Conservation (phyloP, 345 rosid genomes). For the Pugionium cornutum region DNA sequence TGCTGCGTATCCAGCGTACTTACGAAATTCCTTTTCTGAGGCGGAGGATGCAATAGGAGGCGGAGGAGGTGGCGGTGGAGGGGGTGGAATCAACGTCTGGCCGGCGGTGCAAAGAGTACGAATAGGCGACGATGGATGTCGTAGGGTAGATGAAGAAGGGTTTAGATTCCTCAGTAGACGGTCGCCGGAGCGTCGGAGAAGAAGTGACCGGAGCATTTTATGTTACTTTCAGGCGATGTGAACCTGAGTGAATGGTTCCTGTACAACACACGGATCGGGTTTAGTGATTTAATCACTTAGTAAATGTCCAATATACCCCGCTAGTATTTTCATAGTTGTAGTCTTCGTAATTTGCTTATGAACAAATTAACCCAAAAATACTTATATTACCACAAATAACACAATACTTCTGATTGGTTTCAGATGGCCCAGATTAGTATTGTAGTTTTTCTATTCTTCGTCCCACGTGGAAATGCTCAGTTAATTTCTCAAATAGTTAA, state of each 20-base stretch:
- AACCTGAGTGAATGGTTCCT: conserved; percentile 28
- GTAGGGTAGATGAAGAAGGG: conserved; percentile 28
- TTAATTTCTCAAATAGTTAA: too few species aligned
- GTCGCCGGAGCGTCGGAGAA: conserved; percentile 51
- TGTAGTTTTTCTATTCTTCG: too few species aligned
- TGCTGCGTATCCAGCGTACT: conserved; percentile 83
- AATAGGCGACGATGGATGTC: conserved; percentile 28
- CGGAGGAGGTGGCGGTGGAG: conserved; percentile 39
- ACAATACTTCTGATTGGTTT: too few species aligned
- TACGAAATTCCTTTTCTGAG: conserved; percentile 69
- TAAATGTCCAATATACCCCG: conserved; percentile 1
- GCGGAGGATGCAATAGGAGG: conserved; percentile 47
- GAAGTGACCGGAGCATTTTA: conserved; percentile 58
- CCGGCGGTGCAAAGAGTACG: conserved; percentile 46
- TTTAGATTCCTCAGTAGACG: conserved; percentile 29
- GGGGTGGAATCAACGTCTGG: conserved; percentile 38
- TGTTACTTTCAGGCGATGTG: conserved; percentile 34
- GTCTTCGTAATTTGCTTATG: background rate
- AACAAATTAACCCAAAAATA: background rate
- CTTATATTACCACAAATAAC: too few species aligned
- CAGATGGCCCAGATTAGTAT: too few species aligned
- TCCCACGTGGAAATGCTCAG: too few species aligned
- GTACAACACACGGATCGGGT: conserved; percentile 15
- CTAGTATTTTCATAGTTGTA: background rate
- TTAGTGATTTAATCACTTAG: conserved; percentile 12